These are phyloP conservation scores for Penicillium digitatum DNA, from an alignment of 2,329 filamentous ascomycete genomes.

Conservation along the genomic window DNA sequence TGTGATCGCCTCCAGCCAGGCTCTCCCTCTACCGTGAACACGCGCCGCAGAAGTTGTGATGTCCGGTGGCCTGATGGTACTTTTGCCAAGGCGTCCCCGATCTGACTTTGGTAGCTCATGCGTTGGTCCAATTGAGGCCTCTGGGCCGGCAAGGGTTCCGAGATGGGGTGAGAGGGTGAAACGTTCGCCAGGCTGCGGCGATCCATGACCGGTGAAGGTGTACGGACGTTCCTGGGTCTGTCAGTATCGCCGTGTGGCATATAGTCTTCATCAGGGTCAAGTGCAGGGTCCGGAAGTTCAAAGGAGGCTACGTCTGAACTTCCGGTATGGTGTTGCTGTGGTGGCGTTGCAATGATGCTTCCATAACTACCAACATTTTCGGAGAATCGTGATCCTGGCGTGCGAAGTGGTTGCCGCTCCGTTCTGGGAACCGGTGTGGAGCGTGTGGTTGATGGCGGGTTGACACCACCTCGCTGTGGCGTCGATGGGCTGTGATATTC, in stretches of 20 bases:
- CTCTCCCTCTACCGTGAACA: slow-evolving; percentile 40
- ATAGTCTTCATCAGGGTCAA: slow-evolving; percentile 43
- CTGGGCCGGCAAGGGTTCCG: slow-evolving; percentile 2
- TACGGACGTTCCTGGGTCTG: slow-evolving; percentile 19
- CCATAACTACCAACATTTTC: slow-evolving; percentile 54
- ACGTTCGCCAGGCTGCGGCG: slow-evolving; percentile 7
- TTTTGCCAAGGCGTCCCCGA: slow-evolving; percentile 24
- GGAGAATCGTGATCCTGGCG: slow-evolving; percentile 34
- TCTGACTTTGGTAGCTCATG: slow-evolving; percentile 10
- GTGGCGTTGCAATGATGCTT: slow-evolving; percentile 59
- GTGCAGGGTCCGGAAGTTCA: slow-evolving; percentile 59
- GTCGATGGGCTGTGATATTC: slow-evolving; percentile 16
- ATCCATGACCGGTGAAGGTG: slow-evolving; percentile 26
- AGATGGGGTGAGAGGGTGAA: slow-evolving; percentile 1
- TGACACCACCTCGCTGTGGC: slow-evolving; percentile 19
- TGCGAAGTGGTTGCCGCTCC: slow-evolving; percentile 36
- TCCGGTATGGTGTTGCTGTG: slow-evolving; percentile 23
- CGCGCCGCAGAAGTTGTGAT: slow-evolving; percentile 38
- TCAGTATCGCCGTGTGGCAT: slow-evolving; percentile 17
- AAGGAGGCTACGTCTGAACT: slow-evolving; percentile 49
- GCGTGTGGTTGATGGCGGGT: slow-evolving; percentile 26
- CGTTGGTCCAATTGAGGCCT: slow-evolving; percentile 10
- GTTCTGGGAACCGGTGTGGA: slow-evolving; percentile 38
- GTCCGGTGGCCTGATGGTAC: slow-evolving; percentile 25
- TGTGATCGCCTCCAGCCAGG: slow-evolving; percentile 48